These are phyloP conservation scores for Quambalaria eucalypti DNA, from an alignment of 1,284 basidiomycete species.

Conservation along the genomic window DNA sequence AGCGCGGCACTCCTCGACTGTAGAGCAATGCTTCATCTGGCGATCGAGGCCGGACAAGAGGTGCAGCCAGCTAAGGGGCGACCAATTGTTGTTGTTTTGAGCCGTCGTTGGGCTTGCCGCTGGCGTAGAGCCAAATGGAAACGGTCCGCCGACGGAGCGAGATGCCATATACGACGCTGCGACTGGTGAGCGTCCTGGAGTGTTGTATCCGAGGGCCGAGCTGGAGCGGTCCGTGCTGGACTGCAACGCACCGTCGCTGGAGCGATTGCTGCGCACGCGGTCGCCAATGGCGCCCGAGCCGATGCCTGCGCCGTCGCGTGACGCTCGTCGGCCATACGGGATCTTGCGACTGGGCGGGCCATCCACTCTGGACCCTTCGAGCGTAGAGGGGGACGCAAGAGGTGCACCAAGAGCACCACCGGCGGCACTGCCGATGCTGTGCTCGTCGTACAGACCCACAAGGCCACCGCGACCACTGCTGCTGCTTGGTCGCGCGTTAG, in stretches of 20 bases:
- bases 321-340: constrained; percentile 25
- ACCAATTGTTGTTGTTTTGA: constrained; percentile 1
- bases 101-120: background rate
- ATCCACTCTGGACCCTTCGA: constrained; percentile 2
- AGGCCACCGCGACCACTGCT: no score
- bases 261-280: background rate
- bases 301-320: background rate
- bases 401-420: background rate
- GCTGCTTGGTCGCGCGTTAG: no score
- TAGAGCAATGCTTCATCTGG: constrained; percentile 22
- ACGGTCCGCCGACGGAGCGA: no score
- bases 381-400: constrained; percentile 1
- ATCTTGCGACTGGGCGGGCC: constrained; percentile 32
- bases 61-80: background rate
- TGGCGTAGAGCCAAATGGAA: background rate
- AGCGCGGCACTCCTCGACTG: constrained; percentile 29
- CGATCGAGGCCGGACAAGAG: constrained; percentile 24
- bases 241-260: background rate
- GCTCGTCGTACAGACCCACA: no score
- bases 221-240: background rate
- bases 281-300: constrained; percentile 1
- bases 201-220: constrained; percentile 1
- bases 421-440: background rate
- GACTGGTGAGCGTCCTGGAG: no score
- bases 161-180: no score